Conservation (phyloP, 495 filamentous ascomycete species). For the Hypoxylon lienhwacheense region DNA sequence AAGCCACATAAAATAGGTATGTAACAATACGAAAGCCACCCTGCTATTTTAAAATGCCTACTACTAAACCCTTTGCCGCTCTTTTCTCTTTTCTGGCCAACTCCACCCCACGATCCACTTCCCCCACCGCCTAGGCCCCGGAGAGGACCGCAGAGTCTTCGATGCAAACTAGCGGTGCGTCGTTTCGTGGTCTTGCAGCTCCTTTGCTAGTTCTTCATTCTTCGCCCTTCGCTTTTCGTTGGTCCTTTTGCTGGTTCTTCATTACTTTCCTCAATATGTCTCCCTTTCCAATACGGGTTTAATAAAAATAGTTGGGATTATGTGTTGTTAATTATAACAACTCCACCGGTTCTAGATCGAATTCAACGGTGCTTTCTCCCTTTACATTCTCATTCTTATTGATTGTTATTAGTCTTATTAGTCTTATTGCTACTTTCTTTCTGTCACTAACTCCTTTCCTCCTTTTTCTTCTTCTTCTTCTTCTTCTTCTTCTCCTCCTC, state of each 20-base stretch:
- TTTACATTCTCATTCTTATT: not conserved
- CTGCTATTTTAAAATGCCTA: not conserved
- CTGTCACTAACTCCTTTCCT: too few species aligned
- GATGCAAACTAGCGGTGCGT: slow-evolving; percentile 37
- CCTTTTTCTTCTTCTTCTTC: slow-evolving; percentile 1
- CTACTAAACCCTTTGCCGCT: not conserved
- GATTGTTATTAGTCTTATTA: not conserved
- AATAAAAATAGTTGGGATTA: slow-evolving; percentile 11
- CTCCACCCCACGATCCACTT: slow-evolving; percentile 32
- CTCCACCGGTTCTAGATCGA: not conserved
- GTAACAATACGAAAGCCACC: too few species aligned
- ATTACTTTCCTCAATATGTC: too few species aligned
- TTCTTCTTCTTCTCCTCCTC: not conserved
- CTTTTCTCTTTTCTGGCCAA: slow-evolving; percentile 10
- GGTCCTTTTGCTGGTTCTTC: too few species aligned
- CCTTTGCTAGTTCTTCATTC: not conserved
- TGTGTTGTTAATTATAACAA: not conserved
- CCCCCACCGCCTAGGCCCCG: slow-evolving; percentile 33
- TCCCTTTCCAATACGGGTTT: slow-evolving; percentile 29
- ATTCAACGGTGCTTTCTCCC: too few species aligned
- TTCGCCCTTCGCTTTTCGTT: not conserved
- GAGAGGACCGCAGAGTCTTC: slow-evolving; percentile 31
- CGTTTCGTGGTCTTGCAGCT: slow-evolving; percentile 7
- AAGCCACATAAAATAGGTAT: too few species aligned
- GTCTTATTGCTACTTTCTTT: too few species aligned